These are phyloP conservation scores for Phaeosphaeriaceae sp. DNA, from an alignment of 2,329 filamentous ascomycete genomes.

Conservation along the genomic window DNA sequence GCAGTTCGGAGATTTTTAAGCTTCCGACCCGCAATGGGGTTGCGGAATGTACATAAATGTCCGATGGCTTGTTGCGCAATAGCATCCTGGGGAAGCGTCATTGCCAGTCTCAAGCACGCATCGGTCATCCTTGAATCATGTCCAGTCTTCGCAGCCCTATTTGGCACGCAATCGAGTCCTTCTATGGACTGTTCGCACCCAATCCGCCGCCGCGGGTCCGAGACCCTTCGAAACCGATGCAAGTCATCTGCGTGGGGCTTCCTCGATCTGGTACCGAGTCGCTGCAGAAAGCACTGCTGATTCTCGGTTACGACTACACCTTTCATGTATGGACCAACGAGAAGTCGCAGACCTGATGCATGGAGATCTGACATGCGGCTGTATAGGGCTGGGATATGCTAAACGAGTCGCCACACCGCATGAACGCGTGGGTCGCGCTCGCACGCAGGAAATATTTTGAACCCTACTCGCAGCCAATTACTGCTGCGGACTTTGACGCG, in stretches of 20 bases:
- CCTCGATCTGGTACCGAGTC: not conserved
- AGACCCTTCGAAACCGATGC: not conserved
- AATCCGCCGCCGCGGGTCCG: not conserved
- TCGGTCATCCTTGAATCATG: not conserved
- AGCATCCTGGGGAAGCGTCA: not conserved
- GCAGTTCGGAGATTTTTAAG: not conserved
- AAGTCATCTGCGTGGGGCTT: not conserved
- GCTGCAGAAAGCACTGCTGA: not conserved
- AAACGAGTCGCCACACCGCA: not conserved
- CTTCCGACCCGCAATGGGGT: not conserved
- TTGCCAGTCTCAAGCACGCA: not conserved
- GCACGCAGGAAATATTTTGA: not conserved
- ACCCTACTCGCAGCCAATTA: constrained; percentile 12
- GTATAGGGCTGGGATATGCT: not conserved
- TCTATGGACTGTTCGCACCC: not conserved
- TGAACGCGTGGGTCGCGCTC: not conserved
- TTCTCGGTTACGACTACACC: not conserved
- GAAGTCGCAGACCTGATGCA: not conserved
- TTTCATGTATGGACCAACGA: not conserved
- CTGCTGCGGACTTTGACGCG: constrained; percentile 53
- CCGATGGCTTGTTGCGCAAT: not conserved
- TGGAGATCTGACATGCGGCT: not conserved
- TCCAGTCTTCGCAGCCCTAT: not conserved
- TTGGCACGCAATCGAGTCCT: not conserved
- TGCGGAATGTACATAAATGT: not conserved